Base-by-base conservation (phyloP, 2,329 filamentous ascomycete species). In the Penicillium sp. region DNA sequence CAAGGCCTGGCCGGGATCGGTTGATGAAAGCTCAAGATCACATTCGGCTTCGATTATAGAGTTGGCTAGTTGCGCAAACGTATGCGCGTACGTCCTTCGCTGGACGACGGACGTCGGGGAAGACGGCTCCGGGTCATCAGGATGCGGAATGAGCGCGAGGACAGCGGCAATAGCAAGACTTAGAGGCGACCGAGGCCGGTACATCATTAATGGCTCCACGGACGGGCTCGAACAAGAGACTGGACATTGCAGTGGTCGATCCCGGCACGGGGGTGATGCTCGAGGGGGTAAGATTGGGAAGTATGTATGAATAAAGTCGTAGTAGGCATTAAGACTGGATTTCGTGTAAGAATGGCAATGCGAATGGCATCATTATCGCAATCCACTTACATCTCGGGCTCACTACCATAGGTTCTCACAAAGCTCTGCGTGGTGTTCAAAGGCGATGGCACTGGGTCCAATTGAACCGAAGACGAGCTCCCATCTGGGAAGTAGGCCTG, bases 291-390 rank as follows among this genome's bases (percentile, higher is more conserved):
- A 64, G 34, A 77, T 71, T 5, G 75, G 75, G 41, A 76, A 75
- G 57, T 75, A 77, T n/a, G 63, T 50, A 59, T 77, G 75, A 48
- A 77, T 72, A 50, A 75, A 77, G 42, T 73, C 70, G 51, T 77
- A 77, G 49, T 77, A 77, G 33, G 71, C 74, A 54, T 75, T 74
- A 45, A 77, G 63, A 58, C 75, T 77, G 46, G 31, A 1, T 13
- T 4, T 13, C 13, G 42, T 2, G 50, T 66, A 50, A 65, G 60
- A 59, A 59, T 51, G n/a, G 26, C 12, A 36, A 41, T 24, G 18
- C 6, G 41, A 45, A 47, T 8, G 36, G 29, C 15, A 6, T 26
- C n/a, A 24, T 41, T 10, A 26, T 16, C 42, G 15, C 49, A 9
- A 6, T 39, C 5, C 46, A 64, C 72, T 57, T 54, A 75, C 73